Evolutionary conservation across 176 grass and related monocot genomes (phyloP).

Genomic region (Miscanthus lutarioriparius): DNA sequence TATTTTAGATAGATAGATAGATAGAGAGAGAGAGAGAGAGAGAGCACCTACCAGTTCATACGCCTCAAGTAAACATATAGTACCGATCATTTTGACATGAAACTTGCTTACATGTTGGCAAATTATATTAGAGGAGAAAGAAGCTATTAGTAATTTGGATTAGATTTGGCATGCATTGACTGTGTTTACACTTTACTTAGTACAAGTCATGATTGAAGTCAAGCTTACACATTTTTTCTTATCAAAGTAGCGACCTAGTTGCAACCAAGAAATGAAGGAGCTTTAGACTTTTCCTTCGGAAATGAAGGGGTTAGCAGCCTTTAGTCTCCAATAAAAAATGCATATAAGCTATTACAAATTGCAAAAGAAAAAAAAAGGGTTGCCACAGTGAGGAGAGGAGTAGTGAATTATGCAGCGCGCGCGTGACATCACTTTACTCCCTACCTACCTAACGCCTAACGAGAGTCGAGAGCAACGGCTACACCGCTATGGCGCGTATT

Average conservation of each 20-base stretch:
- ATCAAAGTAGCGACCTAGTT: neutral
- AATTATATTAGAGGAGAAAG: neutral
- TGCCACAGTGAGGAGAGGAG: no score
- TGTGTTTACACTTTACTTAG: neutral
- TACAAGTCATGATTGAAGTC: neutral
- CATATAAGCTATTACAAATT: neutral
- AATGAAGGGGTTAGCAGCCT: neutral
- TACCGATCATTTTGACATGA: neutral
- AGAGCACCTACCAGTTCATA: no score
- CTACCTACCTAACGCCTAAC: slow-evolving; percentile 3
- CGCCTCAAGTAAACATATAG: neutral
- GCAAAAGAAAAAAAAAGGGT: neutral
- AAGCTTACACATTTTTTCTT: no score
- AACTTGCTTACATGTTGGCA: neutral
- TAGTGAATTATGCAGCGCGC: no score
- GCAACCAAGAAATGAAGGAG: neutral
- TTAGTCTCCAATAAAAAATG: neutral
- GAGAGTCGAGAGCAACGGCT: neutral
- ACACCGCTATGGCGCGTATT: neutral
- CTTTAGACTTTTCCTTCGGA: neutral
- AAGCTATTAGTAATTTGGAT: neutral
- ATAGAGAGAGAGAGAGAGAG: no score
- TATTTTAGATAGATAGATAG: no score
- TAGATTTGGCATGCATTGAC: neutral
- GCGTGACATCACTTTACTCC: slow-evolving; percentile 24